phyloP scores from a whole-genome alignment of 306 rosid genomes.

The Oxytropis ochrocephala region DNA sequence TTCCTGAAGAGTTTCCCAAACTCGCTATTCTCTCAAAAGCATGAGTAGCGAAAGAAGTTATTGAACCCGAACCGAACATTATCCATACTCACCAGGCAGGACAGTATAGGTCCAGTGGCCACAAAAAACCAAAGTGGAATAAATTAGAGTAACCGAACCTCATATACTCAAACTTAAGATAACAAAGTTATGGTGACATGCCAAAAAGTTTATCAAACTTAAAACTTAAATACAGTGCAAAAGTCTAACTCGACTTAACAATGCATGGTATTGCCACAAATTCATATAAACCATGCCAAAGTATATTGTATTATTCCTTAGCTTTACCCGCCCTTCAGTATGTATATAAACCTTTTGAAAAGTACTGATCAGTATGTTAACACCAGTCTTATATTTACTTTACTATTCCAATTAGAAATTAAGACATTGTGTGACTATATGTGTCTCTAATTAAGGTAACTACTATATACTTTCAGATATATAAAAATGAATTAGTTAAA shows the following conservation, averaged over 20 bases:
- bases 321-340: not conserved
- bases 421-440: not conserved
- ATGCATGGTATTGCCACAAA: not conserved
- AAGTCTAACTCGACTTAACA: not conserved
- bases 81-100: not conserved
- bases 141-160: not conserved
- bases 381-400: not conserved
- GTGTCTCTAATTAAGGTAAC: not conserved
- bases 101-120: not conserved
- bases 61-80: constrained; percentile 6
- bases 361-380: not conserved
- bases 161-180: not conserved
- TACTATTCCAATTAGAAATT: not conserved
- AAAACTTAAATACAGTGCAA: not conserved
- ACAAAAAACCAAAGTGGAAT: constrained; percentile 1
- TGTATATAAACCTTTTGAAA: not conserved
- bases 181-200: not conserved
- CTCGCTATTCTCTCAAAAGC: constrained; percentile 8
- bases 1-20: constrained; percentile 14
- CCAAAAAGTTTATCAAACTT: not conserved
- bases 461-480: not conserved
- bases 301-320: not conserved
- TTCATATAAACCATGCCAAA: not conserved
- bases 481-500: not conserved
- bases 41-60: not conserved